Conservation (phyloP, 768 basidiomycete species). For the Asterophora parasitica region DNA sequence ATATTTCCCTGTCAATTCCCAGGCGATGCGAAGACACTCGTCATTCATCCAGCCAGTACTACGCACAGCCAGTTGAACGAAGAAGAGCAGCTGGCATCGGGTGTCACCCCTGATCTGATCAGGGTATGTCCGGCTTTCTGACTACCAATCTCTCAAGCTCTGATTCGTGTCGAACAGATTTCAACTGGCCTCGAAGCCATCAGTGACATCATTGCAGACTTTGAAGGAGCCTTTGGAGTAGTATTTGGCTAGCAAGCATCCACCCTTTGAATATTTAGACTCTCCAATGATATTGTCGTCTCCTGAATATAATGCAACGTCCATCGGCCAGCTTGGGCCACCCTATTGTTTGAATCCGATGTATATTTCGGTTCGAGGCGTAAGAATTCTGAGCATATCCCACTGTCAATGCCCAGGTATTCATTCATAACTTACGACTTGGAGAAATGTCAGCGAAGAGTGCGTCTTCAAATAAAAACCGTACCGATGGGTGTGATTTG, state of each 20-base stretch:
- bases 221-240: conserved; percentile 27
- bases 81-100: conserved; percentile 58
- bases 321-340: too few relatives aligned
- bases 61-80: conserved; percentile 67
- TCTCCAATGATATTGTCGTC: too few relatives aligned
- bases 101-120: conserved; percentile 73
- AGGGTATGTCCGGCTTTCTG: conserved; percentile 38
- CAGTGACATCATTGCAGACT: conserved; percentile 36
- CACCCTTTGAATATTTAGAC: too few relatives aligned
- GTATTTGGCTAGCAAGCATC: conserved; percentile 3
- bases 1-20: background rate
- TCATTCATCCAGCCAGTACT: conserved; percentile 74
- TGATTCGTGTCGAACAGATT: conserved; percentile 13
- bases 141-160: background rate
- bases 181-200: conserved; percentile 30
- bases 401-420: too few relatives aligned
- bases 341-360: too few relatives aligned
- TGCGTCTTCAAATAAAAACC: background rate
- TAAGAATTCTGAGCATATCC: too few relatives aligned
- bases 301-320: too few relatives aligned
- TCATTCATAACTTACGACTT: background rate
- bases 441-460: background rate
- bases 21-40: conserved; percentile 75
- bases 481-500: too few relatives aligned
- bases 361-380: too few relatives aligned